These are phyloP conservation scores for Blastomyces gilchristii DNA, from an alignment of 2,329 filamentous ascomycete species.

Conservation along the genomic window DNA sequence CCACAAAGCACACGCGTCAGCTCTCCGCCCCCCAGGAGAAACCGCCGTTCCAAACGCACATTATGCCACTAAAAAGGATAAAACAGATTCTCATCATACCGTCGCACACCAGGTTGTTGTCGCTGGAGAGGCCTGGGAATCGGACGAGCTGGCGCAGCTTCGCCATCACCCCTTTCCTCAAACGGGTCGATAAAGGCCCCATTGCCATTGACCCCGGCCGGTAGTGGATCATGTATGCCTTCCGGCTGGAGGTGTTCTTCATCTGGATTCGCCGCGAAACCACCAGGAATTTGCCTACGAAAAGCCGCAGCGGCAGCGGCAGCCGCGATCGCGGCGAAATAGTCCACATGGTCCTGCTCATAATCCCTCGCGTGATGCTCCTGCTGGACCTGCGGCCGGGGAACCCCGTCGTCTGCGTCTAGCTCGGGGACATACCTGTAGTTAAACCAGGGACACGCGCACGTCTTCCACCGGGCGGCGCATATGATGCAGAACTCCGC, in stretches of 20 bases:
- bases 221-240: not conserved
- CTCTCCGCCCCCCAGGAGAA: not conserved
- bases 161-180: not conserved
- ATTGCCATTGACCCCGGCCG: not conserved
- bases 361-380: not conserved
- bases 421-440: not conserved
- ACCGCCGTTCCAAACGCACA: not conserved
- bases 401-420: constrained; percentile 14
- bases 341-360: not conserved
- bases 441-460: constrained; percentile 70
- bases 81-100: not conserved
- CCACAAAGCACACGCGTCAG: not conserved
- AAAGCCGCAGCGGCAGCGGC: not conserved
- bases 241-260: not conserved
- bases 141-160: not conserved
- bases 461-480: constrained; percentile 70
- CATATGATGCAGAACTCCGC: constrained; percentile 85
- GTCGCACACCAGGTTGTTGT: not conserved
- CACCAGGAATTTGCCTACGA: not conserved
- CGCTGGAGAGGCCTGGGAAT: not conserved
- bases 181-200: not conserved
- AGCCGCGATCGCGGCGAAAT: not conserved
- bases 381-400: not conserved
- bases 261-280: not conserved
- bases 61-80: not conserved